Evolutionary conservation across 192 early-diverging fungal species (phyloP).

Genomic region (Mortierella claussenii): DNA sequence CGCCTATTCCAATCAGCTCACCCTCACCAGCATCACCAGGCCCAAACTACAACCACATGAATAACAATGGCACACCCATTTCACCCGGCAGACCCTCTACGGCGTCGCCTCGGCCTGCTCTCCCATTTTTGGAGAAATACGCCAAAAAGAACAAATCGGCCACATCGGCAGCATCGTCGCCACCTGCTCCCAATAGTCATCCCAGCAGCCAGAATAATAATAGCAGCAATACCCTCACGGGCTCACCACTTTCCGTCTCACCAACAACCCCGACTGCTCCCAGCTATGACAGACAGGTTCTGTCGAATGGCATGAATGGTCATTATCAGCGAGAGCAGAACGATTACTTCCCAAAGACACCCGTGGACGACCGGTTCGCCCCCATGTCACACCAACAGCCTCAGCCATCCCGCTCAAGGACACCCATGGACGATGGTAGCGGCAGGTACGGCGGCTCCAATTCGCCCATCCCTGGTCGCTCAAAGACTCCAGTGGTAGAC

Average conservation of each 20-base stretch:
- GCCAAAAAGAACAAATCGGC: conserved; percentile 49
- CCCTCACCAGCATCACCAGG: conserved; percentile 12
- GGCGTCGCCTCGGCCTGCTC: conserved; percentile 30
- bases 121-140: conserved; percentile 56
- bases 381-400: background rate
- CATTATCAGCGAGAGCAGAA: conserved; percentile 48
- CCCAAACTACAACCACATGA: background rate
- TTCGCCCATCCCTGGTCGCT: conserved; percentile 31
- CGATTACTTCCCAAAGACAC: conserved; percentile 50
- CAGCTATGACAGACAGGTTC: conserved; percentile 40
- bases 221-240: conserved; percentile 28
- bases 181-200: conserved; percentile 24
- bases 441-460: conserved; percentile 20
- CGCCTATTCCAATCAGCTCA: conserved; percentile 27
- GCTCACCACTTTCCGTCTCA: conserved; percentile 51
- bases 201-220: conserved; percentile 23
- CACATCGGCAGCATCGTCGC: conserved; percentile 22
- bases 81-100: conserved; percentile 39
- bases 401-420: conserved; percentile 22
- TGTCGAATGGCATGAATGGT: conserved; percentile 30
- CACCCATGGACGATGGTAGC: conserved; percentile 25
- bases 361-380: conserved; percentile 25
- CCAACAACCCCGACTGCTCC: conserved; percentile 54
- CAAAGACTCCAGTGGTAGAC: conserved; percentile 42
- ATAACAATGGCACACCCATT: conserved; percentile 18